Evolutionary conservation across 1,139 yeast species (phyloP).

Genomic region (Lizanozyma gosingica): DNA sequence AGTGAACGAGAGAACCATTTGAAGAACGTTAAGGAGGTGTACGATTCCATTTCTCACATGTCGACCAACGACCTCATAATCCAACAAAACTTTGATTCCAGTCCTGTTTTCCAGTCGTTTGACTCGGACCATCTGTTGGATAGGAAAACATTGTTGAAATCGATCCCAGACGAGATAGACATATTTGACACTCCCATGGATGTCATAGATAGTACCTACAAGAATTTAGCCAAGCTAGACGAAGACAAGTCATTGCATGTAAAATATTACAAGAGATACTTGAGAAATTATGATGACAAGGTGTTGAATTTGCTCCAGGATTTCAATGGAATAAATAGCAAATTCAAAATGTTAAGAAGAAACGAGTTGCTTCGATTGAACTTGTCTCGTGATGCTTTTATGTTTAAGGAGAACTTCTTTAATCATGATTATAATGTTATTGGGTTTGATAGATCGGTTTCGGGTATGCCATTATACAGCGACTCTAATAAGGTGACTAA

Average conservation of each 20-base stretch:
- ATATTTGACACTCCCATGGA: constrained; percentile 21
- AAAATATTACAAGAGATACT: constrained; percentile 27
- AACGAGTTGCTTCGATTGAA: constrained; percentile 23
- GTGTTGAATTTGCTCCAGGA: constrained; percentile 24
- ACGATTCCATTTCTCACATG: constrained; percentile 31
- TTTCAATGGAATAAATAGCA: constrained; percentile 28
- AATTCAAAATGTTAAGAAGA: constrained; percentile 28
- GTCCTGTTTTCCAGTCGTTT: constrained; percentile 25
- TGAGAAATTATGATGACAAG: constrained; percentile 26
- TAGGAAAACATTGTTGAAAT: constrained; percentile 23
- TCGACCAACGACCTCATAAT: constrained; percentile 28
- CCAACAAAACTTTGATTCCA: constrained; percentile 31
- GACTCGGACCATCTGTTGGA: constrained; percentile 30
- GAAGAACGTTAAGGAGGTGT: constrained; percentile 11
- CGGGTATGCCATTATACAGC: constrained; percentile 30
- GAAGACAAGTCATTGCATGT: constrained; percentile 30
- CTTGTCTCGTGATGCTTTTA: constrained; percentile 19
- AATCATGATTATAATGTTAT: constrained; percentile 33
- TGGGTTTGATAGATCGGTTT: constrained; percentile 34
- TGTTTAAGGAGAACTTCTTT: constrained; percentile 22
- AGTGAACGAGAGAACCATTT: constrained; percentile 2
- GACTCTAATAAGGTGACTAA: constrained; percentile 8
- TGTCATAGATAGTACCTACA: constrained; percentile 24
- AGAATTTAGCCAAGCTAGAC: constrained; percentile 25
- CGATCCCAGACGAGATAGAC: constrained; percentile 33